Conservation (phyloP, 768 basidiomycete genomes). For the Boletus tomentosulus region DNA sequence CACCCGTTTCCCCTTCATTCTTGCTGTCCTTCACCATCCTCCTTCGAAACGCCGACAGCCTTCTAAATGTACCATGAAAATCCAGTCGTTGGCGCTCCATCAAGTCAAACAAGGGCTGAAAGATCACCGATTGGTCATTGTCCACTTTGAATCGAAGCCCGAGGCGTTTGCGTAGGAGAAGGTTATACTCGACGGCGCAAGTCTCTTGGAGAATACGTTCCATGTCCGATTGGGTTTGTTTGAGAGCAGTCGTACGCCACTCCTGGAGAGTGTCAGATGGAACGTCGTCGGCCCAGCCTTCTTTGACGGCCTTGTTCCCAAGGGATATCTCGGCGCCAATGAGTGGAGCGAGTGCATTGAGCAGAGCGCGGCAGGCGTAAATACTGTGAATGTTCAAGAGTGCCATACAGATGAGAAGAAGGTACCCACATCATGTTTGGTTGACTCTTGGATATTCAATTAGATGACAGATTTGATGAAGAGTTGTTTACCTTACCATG, state of each 20-base stretch:
- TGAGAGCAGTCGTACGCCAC: constrained; percentile 58
- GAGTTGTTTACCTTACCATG: constrained; percentile 31
- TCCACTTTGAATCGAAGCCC: constrained; percentile 57
- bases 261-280: constrained; percentile 50
- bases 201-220: constrained; percentile 56
- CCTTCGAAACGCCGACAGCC: constrained; percentile 60
- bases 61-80: constrained; percentile 83
- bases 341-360: constrained; percentile 76
- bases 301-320: constrained; percentile 41
- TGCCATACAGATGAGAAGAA: background rate
- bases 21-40: constrained; percentile 19
- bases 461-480: background rate
- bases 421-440: constrained; percentile 70
- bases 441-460: constrained; percentile 46
- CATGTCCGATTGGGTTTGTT: constrained; percentile 54
- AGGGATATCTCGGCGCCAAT: constrained; percentile 75
- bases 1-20: constrained; percentile 6
- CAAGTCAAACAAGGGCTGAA: constrained; percentile 68
- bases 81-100: constrained; percentile 77
- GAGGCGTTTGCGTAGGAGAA: constrained; percentile 76
- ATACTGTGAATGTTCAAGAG: constrained; percentile 39
- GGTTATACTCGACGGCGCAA: constrained; percentile 60
- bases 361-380: constrained; percentile 74
- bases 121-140: constrained; percentile 56
- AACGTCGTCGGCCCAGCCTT: constrained; percentile 62